Evolutionary conservation across 108 stramenopile species (phyloP).

Genomic region (Cylindrotheca fusiformis): DNA sequence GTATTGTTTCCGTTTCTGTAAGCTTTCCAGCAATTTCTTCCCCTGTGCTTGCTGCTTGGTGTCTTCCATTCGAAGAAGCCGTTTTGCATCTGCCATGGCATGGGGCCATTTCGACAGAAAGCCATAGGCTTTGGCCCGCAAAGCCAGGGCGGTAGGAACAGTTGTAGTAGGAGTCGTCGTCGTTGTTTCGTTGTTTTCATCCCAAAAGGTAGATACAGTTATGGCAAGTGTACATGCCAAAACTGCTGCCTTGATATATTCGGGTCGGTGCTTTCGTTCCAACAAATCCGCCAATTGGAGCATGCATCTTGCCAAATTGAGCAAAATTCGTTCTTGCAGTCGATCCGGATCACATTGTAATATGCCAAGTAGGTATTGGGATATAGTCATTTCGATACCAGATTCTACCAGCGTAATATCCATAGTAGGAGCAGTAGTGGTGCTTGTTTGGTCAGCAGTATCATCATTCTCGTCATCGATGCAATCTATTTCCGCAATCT

Average conservation of each 20-base stretch:
- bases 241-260: slow-evolving; percentile 23
- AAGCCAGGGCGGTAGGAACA: slow-evolving; percentile 24
- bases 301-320: slow-evolving; percentile 64
- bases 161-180: background rate
- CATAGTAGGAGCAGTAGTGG: slow-evolving; percentile 1
- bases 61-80: slow-evolving; percentile 13
- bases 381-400: slow-evolving; percentile 25
- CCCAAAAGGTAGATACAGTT: slow-evolving; percentile 6
- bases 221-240: slow-evolving; percentile 28
- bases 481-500: slow-evolving; percentile 66
- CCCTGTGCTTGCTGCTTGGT: slow-evolving; percentile 18
- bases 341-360: slow-evolving; percentile 14
- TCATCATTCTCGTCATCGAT: slow-evolving; percentile 35
- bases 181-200: background rate
- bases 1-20: slow-evolving; percentile 12
- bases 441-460: background rate
- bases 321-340: slow-evolving; percentile 52
- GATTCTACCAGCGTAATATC: slow-evolving; percentile 39
- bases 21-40: slow-evolving; percentile 9
- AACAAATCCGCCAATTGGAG: slow-evolving; percentile 49
- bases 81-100: slow-evolving; percentile 29
- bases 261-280: slow-evolving; percentile 24
- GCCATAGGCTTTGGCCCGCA: slow-evolving; percentile 31
- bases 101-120: slow-evolving; percentile 36
- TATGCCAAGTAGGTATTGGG: slow-evolving; percentile 38